phyloP scores from a whole-genome alignment of 2,329 filamentous ascomycete species.

The Verticillium nonalfalfae region DNA sequence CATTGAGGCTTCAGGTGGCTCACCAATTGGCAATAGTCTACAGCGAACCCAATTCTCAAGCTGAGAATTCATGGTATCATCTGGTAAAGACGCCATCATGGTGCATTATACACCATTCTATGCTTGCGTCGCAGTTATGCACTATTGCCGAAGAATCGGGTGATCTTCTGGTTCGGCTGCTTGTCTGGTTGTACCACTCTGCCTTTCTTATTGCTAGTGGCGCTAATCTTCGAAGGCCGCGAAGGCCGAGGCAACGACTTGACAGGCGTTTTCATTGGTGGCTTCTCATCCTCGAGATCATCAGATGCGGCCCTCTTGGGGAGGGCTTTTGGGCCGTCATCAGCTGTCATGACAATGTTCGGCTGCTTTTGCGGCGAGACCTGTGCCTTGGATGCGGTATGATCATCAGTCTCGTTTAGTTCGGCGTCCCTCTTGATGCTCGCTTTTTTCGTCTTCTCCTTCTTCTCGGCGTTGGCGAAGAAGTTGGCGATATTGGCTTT shows the following conservation, averaged over 20 bases:
- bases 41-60: too few species aligned
- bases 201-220: constrained; percentile 31
- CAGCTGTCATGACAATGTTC: constrained; percentile 10
- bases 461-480: constrained; percentile 52
- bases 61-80: too few species aligned
- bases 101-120: too few species aligned
- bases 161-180: constrained; percentile 37
- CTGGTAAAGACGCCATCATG: too few species aligned
- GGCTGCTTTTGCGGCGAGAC: constrained; percentile 13
- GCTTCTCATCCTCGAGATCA: constrained; percentile 10
- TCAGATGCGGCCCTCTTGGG: constrained; percentile 20
- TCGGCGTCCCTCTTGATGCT: constrained; percentile 5
- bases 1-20: too few species aligned
- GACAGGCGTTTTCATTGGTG: constrained; percentile 17
- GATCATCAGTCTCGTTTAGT: constrained; percentile 15
- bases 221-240: constrained; percentile 27
- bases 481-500: constrained; percentile 94
- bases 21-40: too few species aligned
- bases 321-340: constrained; percentile 3
- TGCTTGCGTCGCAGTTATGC: constrained; percentile 9
- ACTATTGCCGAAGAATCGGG: constrained; percentile 38
- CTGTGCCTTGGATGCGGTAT: constrained; percentile 7
- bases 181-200: constrained; percentile 22
- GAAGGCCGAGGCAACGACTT: constrained; percentile 10
- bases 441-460: constrained; percentile 17